Conservation (phyloP, 805 yeast genomes). For the Clavispora carvajalis region DNA sequence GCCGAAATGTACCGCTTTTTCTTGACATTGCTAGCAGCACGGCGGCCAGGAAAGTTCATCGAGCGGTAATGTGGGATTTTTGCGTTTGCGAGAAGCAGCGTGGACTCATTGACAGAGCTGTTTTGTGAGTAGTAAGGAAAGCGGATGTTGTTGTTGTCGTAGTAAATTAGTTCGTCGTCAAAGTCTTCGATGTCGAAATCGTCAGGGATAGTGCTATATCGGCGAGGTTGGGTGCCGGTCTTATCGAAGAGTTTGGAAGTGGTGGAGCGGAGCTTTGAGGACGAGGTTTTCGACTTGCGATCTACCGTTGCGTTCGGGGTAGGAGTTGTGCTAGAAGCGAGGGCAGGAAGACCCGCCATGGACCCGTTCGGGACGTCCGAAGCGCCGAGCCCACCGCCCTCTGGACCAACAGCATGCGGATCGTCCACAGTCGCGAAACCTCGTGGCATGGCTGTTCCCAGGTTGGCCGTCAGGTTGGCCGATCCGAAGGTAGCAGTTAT, state of each 20-base stretch:
- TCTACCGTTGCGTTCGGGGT: not conserved
- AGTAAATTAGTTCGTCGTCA: conserved; percentile 48
- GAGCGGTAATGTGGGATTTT: conserved; percentile 38
- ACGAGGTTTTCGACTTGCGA: conserved; percentile 8
- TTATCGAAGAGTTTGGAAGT: conserved; percentile 70
- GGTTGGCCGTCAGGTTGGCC: too few species aligned
- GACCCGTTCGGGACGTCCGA: not conserved
- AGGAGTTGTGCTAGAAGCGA: not conserved
- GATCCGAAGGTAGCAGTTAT: too few species aligned
- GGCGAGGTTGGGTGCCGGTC: conserved; percentile 64
- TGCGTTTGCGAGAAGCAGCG: conserved; percentile 24
- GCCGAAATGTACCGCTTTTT: conserved; percentile 34
- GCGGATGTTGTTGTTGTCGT: conserved; percentile 34
- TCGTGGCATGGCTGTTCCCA: too few species aligned
- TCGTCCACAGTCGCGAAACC: too few species aligned
- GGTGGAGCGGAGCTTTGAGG: conserved; percentile 54
- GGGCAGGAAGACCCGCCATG: not conserved
- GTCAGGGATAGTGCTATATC: conserved; percentile 69
- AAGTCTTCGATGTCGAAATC: conserved; percentile 51
- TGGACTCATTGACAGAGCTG: conserved; percentile 23
- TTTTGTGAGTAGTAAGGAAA: conserved; percentile 30
- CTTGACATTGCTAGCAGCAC: conserved; percentile 16
- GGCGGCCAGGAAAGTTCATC: conserved; percentile 24
- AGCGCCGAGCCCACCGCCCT: not conserved
- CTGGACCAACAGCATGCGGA: too few species aligned